These are phyloP conservation scores for Przewalskia tangutica DNA, from an alignment of 257 asterid genomes.

Conservation along the genomic window DNA sequence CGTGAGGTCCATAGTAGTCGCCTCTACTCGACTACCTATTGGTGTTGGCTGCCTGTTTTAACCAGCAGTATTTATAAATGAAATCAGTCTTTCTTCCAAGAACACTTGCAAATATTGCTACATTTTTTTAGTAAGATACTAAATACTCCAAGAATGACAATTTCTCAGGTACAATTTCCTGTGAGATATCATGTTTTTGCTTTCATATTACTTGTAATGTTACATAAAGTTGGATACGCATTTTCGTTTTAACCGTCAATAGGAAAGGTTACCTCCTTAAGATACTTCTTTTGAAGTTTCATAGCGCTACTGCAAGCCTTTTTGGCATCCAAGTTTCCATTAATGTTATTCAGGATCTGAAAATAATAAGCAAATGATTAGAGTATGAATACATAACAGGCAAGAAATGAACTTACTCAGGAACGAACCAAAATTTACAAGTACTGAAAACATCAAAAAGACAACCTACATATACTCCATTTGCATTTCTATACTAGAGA, in stretches of 20 bases:
- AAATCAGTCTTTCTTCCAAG: not conserved
- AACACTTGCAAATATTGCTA: not conserved
- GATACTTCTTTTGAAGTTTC: conserved; percentile 83
- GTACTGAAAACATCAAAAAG: not conserved
- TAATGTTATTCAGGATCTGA: conserved; percentile 68
- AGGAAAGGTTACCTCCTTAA: conserved; percentile 43
- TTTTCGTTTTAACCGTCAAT: not conserved
- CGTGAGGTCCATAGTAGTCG: not conserved
- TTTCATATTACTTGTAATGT: not conserved
- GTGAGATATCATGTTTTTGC: not conserved
- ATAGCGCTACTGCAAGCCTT: conserved; percentile 67
- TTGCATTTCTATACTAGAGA: not conserved
- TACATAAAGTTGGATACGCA: not conserved
- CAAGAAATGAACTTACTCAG: not conserved
- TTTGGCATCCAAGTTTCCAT: conserved; percentile 75
- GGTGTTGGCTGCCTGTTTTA: not conserved
- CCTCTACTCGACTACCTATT: not conserved
- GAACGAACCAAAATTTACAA: not conserved
- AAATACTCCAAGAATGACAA: not conserved
- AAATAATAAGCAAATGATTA: not conserved
- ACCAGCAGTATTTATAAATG: not conserved
- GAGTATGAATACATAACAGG: not conserved
- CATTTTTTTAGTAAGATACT: not conserved
- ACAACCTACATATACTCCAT: not conserved
- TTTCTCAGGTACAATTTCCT: not conserved